Percentiles rank a stretch among this genome's conserved stretches.
phyloP scores from a whole-genome alignment of 2,329 filamentous ascomycete genomes.

The Talaromyces sp. region DNA sequence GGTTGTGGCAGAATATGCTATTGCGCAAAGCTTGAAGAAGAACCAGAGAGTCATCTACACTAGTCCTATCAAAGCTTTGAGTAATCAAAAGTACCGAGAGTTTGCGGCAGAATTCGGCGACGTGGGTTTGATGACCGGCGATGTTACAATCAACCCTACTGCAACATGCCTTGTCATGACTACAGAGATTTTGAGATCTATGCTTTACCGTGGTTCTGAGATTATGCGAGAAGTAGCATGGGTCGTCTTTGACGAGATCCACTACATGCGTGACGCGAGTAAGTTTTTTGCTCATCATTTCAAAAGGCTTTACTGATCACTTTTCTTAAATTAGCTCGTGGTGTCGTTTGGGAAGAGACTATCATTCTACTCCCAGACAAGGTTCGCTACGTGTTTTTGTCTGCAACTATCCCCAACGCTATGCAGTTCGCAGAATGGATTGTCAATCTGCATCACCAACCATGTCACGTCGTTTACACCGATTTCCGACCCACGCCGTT shows the following conservation, averaged over 20 bases:
- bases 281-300: conserved; percentile 18
- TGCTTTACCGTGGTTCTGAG: conserved; percentile 96
- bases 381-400: conserved; percentile 97
- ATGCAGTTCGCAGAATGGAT: conserved; percentile 99
- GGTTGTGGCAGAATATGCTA: conserved; percentile 95
- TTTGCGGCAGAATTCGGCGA: conserved; percentile 95
- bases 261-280: conserved; percentile 92
- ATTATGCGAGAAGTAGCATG: conserved; percentile 99
- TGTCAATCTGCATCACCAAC: conserved; percentile 93
- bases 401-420: conserved; percentile 95
- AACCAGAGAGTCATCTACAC: conserved; percentile 99
- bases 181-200: conserved; percentile 96
- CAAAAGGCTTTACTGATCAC: conserved; percentile 20
- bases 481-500: conserved; percentile 95
- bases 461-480: conserved; percentile 98
- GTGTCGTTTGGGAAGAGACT: conserved; percentile 99
- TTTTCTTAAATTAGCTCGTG: conserved; percentile 53
- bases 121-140: conserved; percentile 96
- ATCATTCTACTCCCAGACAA: conserved; percentile 98
- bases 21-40: conserved; percentile 93
- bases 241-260: conserved; percentile 98
- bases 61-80: conserved; percentile 96
- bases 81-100: conserved; percentile 97
- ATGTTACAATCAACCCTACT: conserved; percentile 98
- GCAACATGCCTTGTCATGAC: conserved; percentile 99